Percentiles rank a stretch among this genome's conserved stretches.
Evolutionary conservation across 306 rosid species (phyloP).

Genomic region (Cercis canadensis): DNA sequence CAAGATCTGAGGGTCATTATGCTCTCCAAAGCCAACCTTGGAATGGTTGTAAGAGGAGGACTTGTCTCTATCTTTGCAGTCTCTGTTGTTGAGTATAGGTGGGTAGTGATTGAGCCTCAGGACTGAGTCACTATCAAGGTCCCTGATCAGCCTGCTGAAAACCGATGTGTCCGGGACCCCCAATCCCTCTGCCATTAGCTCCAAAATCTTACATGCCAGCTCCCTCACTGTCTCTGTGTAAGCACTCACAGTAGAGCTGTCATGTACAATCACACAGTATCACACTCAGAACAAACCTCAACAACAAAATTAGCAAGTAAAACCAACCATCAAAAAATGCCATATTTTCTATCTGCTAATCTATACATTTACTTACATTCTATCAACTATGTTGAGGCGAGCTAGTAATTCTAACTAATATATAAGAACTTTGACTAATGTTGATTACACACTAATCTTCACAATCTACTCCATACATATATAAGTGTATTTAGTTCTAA

Average conservation of each 20-base stretch:
- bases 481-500: too few species aligned
- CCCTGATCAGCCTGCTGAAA: constrained; percentile 64
- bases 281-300: not conserved
- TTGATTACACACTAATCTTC: too few species aligned
- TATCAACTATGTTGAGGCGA: too few species aligned
- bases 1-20: constrained; percentile 90
- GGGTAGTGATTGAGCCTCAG: constrained; percentile 91
- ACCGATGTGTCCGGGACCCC: constrained; percentile 57
- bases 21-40: constrained; percentile 76
- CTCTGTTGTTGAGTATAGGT: constrained; percentile 23
- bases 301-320: too few species aligned
- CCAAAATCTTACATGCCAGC: constrained; percentile 77
- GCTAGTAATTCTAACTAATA: too few species aligned
- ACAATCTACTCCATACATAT: too few species aligned
- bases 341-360: too few species aligned
- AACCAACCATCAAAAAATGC: too few species aligned
- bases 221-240: constrained; percentile 61
- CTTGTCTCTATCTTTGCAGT: constrained; percentile 31
- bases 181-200: constrained; percentile 71
- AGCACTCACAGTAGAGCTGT: constrained; percentile 57
- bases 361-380: too few species aligned
- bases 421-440: too few species aligned
- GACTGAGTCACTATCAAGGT: constrained; percentile 65
- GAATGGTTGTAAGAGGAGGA: constrained; percentile 28
- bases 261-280: constrained; percentile 33